These are phyloP conservation scores for Xanthoconium purpureum DNA, from an alignment of 768 basidiomycete species.

Conservation along the genomic window DNA sequence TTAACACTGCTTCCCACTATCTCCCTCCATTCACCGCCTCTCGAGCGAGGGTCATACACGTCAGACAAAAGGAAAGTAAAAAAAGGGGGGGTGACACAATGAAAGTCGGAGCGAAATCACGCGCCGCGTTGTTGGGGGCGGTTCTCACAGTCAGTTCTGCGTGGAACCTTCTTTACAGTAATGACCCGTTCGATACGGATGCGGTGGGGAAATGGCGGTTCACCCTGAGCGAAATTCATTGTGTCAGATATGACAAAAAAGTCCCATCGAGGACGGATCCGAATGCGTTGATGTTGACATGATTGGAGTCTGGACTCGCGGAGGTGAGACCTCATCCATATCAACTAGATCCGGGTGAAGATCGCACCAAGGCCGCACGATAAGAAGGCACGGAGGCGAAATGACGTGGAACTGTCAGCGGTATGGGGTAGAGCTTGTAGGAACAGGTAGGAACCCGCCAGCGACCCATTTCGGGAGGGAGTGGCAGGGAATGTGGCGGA, in stretches of 20 bases:
- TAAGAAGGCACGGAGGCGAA: slow-evolving; percentile 11
- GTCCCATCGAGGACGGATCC: slow-evolving; percentile 19
- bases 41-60: background rate
- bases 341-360: slow-evolving; percentile 14
- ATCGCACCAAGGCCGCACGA: slow-evolving; percentile 10
- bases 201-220: slow-evolving; percentile 4
- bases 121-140: background rate
- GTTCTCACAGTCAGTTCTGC: slow-evolving; percentile 20
- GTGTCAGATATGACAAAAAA: slow-evolving; percentile 9
- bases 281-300: slow-evolving; percentile 10
- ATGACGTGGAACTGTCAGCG: slow-evolving; percentile 25
- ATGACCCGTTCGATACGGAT: slow-evolving; percentile 23
- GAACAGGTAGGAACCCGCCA: slow-evolving; percentile 6
- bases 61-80: background rate
- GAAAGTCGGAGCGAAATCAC: background rate
- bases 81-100: background rate
- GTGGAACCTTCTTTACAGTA: slow-evolving; percentile 15
- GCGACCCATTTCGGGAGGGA: background rate
- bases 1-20: background rate
- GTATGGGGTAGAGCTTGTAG: background rate
- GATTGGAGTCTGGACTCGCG: slow-evolving; percentile 8
- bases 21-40: background rate
- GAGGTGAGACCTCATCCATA: slow-evolving; percentile 5
- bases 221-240: slow-evolving; percentile 8
- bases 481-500: background rate